These are phyloP conservation scores for Quercus phellos DNA, from an alignment of 331 rosid genomes.

Conservation along the genomic window DNA sequence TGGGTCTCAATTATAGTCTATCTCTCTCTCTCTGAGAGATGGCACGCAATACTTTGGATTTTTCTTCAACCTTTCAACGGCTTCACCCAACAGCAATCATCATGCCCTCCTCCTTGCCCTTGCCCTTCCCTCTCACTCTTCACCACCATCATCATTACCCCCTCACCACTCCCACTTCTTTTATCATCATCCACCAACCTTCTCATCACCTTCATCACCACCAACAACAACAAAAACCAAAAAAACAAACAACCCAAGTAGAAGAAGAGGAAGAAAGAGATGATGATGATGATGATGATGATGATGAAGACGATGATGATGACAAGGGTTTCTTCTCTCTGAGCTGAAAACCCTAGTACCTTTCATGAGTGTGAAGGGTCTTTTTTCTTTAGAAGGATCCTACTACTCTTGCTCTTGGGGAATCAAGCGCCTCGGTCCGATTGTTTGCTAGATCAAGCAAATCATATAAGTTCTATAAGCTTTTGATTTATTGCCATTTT, in stretches of 20 bases:
- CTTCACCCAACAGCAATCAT: constrained; percentile 74
- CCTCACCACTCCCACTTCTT: constrained; percentile 36
- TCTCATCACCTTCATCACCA: constrained; percentile 21
- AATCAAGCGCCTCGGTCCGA: constrained; percentile 68
- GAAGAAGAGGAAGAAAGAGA: constrained; percentile 12
- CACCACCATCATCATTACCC: constrained; percentile 43
- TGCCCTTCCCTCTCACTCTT: constrained; percentile 28
- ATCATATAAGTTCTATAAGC: neutral
- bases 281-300: constrained; percentile 11
- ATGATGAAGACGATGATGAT: constrained; percentile 6
- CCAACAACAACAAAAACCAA: constrained; percentile 14
- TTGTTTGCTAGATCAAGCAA: constrained; percentile 37
- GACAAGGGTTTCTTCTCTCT: neutral
- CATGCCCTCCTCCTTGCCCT: constrained; percentile 45
- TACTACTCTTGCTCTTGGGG: constrained; percentile 32
- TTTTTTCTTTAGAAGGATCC: constrained; percentile 17
- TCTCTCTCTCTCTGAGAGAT: constrained; percentile 11
- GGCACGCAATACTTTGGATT: constrained; percentile 68
- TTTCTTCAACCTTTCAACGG: constrained; percentile 61
- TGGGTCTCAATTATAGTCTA: constrained; percentile 11
- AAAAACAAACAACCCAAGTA: constrained; percentile 8
- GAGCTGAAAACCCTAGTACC: constrained; percentile 30
- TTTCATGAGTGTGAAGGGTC: constrained; percentile 1
- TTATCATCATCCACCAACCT: constrained; percentile 36
- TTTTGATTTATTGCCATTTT: neutral